Evolutionary conservation across 495 filamentous ascomycete species (phyloP).

Genomic region (Talaromyces liani): DNA sequence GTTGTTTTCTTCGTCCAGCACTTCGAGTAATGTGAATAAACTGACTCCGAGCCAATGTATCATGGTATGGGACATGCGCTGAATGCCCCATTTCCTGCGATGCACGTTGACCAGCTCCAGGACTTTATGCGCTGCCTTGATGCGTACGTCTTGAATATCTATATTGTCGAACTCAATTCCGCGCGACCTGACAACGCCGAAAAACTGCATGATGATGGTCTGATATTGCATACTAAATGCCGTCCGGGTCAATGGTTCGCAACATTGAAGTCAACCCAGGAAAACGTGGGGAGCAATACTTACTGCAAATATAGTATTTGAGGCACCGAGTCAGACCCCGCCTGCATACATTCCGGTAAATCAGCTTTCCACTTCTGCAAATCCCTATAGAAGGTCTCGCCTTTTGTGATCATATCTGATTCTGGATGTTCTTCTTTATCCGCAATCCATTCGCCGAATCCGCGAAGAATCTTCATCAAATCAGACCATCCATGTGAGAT

Average conservation of each 20-base stretch:
- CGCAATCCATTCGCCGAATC: slow-evolving; percentile 9
- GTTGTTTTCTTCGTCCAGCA: slow-evolving; percentile 9
- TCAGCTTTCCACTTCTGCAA: background rate
- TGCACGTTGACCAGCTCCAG: background rate
- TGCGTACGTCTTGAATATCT: background rate
- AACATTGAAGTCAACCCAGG: background rate
- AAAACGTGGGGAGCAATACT: background rate
- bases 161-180: background rate
- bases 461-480: slow-evolving; percentile 5
- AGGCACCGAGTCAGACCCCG: background rate
- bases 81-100: slow-evolving; percentile 9
- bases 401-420: background rate
- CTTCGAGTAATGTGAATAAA: slow-evolving; percentile 13
- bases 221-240: background rate
- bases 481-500: slow-evolving; percentile 6
- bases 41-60: slow-evolving; percentile 12
- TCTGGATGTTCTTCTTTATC: slow-evolving; percentile 5
- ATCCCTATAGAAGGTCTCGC: background rate
- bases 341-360: background rate
- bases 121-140: background rate
- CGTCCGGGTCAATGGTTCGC: background rate
- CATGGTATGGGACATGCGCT: slow-evolving; percentile 7
- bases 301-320: background rate
- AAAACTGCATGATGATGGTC: background rate
- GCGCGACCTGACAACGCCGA: background rate